Base-by-base conservation (phyloP, 331 rosid species). In the Stylosanthes scabra region DNA sequence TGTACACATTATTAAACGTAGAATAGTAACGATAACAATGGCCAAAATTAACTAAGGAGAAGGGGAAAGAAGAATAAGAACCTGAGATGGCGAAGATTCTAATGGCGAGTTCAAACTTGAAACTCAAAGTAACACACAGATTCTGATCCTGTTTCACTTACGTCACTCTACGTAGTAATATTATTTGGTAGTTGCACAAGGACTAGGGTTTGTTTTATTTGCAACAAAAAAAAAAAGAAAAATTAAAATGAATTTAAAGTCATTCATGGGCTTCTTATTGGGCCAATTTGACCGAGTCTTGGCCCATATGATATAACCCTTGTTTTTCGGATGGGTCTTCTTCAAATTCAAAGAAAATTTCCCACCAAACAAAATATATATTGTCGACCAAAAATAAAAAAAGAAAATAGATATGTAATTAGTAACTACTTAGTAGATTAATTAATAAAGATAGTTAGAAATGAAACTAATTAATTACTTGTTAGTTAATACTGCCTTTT, bases 171-270 rank as follows among this genome's bases (percentile, higher is more conserved):
- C 39, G 39, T 34, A 34, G 39, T 6, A 3, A 34, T 34, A 34
- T 4, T 4, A 3, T 34, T 34, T 52, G 8, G 27, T 52, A 52
- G 14, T 25, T 25, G n/a, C 16, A n/a, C n/a, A n/a, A n/a, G n/a
- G n/a, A 7, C 61, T 73, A 79, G 83, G 83, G 79, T 79, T 76
- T 9, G 28, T n/a, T n/a, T n/a, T 14, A 2, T 34, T 34, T 3
- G 39, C 6, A 34, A 39, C 44, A 7, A 49, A 56, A n/a, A 64
- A 11, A 7, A 10, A 3, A 8, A 5, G 15, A n/a, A n/a, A n/a
- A n/a, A n/a, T n/a, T n/a, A n/a, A n/a, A n/a, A n/a, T n/a, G 25
- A 20, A 31, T 31, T 31, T 31, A 31, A 31, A 31, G 37, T 31
- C 3, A 31, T 31, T 31, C 4, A 41, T 50, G 56, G 56, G 56